Evolutionary conservation across 495 filamentous ascomycete species (phyloP), one percentile per base, ranked within the genome.

Genomic region (Amniculicola lignicola): DNA sequence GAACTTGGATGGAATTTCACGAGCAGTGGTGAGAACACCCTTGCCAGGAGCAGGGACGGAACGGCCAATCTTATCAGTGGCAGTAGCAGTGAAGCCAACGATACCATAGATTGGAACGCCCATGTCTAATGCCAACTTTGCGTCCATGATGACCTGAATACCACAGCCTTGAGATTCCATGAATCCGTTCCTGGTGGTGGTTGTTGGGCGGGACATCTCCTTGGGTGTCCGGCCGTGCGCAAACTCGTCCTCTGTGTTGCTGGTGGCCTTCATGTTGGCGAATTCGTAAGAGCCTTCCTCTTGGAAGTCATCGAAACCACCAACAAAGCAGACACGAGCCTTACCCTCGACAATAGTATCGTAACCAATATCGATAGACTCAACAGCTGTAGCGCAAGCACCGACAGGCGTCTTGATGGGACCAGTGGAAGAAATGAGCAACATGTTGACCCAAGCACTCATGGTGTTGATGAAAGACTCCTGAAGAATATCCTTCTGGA

Each of bases 381-480:
- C 94, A 27, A 99, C 89, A 50, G 93, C 87, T 2, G 93, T 99
- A 49, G 93, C 93, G 72, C 93, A 99, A 57, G 93, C 94, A 73
- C 92, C 93, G 52, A 96, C 92, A 11, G 93, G 93, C 0, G 94
- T 96, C 79, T 97, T 96, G 78, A 99, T 96, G 15, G 93, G 93
- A 57, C 93, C 93, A 33, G 93, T 96, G 14, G 94, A 96, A 12
- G 93, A 97, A 50, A 99, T 72, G 37, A 99, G 75, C 67, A 99
- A 72, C 93, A 99, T 97, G 77, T 99, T 99, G 47, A 97, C 91
- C 93, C 93, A 99, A 4, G 93, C 93, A 57, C 88, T 84, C 93
- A 99, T 99, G 21, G 93, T 97, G 74, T 99, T 99, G 79, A 99
- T 97, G 80, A 99, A 99, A 3, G 93, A 97, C 72, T 99, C 93